Evolutionary conservation across 2,329 filamentous ascomycete genomes (phyloP).

Genomic region (Fusarium abutilonis): DNA sequence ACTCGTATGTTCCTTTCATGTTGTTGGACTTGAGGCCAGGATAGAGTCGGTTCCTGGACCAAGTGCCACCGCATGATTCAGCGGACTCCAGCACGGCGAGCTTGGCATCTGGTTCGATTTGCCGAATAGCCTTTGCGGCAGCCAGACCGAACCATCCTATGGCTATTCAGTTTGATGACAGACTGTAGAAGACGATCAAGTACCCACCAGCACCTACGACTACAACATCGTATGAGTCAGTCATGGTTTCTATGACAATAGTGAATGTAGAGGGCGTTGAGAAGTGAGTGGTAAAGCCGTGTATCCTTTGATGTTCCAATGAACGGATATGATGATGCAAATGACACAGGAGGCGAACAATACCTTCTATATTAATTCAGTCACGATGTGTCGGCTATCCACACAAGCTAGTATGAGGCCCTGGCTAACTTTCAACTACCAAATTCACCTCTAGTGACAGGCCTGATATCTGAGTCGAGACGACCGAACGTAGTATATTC

Average conservation of each 20-base stretch:
- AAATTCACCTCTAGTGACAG: neutral
- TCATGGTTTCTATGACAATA: neutral
- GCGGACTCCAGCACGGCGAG: constrained; percentile 62
- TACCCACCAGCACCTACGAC: constrained; percentile 41
- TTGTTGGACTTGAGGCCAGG: constrained; percentile 72
- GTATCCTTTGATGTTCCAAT: neutral
- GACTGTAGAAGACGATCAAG: too few relatives aligned
- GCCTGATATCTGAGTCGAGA: neutral
- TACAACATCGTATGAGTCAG: constrained; percentile 37
- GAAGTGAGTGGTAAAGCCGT: neutral
- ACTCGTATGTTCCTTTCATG: constrained; percentile 70
- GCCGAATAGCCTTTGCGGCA: constrained; percentile 61
- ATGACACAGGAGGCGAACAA: constrained; percentile 6
- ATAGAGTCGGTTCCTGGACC: constrained; percentile 68
- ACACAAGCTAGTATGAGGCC: neutral
- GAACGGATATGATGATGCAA: neutral
- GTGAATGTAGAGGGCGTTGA: neutral
- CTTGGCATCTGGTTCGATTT: constrained; percentile 58
- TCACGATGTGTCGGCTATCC: neutral
- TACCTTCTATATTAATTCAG: constrained; percentile 14
- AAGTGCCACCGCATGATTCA: constrained; percentile 66
- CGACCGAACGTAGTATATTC: neutral
- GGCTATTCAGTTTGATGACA: neutral
- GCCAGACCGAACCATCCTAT: constrained; percentile 62
- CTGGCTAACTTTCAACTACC: neutral